Evolutionary conservation across 2,329 filamentous ascomycete genomes (phyloP), one percentile per base, ranked within the genome.

Genomic region (Xylaria polymorpha): DNA sequence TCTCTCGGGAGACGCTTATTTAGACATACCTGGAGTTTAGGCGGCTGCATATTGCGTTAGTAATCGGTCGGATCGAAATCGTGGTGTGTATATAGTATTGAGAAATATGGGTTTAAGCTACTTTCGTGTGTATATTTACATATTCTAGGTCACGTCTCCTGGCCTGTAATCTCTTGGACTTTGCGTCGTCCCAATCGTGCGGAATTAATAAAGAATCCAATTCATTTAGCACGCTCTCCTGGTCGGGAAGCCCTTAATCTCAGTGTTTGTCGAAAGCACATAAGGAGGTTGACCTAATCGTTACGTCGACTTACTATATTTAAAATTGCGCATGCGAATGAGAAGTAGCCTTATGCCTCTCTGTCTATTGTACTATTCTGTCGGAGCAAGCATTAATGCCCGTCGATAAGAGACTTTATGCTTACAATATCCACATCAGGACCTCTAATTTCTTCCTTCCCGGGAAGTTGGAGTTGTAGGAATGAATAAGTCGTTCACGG

Each of bases 1-100:
- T 62, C 53, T 69, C 57, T 66, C 62, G 51, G 57, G 69, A 70
- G 61, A 53, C 61, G 46, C 69, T 61, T 63, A 46, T 32, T 41
- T 46, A 65, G 43, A 20, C 37, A 43, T 58, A 58, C 1, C 50
- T n/a, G 67, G 63, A 55, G 64, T 69, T 71, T 15, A 25, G 48
- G 59, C 22, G 41, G 50, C 22, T 35, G 50, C 48, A 53, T 53
- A n/a, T 1, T 53, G 29, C 15, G 12, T 64, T 60, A 39, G 32
- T 22, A 15, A 20, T 39, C 5, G 1, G 15, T 43, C 55, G 14
- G 35, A 22, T 18, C 22, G 12, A 22, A 39, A 20, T 55, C 20
- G 60, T 10, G 29, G 29, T 57, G 46, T 68, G 55, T 57, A 68
- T 60, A 64, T n/a, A 50, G 39, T 51, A 55, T 64, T 10, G 8